phyloP scores from a whole-genome alignment of 129 eudicot species.

The Flaveria bidentis region DNA sequence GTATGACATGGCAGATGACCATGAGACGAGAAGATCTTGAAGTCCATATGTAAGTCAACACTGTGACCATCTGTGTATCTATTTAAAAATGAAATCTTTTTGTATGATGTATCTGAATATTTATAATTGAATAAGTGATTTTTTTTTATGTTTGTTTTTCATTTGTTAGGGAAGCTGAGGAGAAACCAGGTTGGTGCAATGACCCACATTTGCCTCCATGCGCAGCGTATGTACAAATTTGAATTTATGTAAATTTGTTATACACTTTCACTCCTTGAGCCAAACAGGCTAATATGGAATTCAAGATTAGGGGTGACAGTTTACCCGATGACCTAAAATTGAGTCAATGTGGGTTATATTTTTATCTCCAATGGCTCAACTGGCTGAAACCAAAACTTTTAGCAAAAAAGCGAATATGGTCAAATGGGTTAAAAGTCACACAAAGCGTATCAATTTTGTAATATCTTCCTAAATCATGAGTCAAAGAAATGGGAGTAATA shows the following conservation, averaged over 20 bases:
- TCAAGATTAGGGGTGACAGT: background rate
- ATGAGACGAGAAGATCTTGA: conserved; percentile 57
- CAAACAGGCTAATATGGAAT: background rate
- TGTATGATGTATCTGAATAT: background rate
- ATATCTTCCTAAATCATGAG: background rate
- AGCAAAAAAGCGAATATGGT: background rate
- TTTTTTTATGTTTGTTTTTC: background rate
- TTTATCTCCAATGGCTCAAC: background rate
- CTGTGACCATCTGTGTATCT: conserved; percentile 9
- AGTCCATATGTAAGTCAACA: conserved; percentile 77
- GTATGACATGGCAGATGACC: conserved; percentile 86
- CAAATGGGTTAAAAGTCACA: background rate
- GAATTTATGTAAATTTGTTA: background rate
- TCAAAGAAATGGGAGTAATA: background rate
- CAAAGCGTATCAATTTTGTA: background rate
- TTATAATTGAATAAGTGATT: conserved; percentile 20
- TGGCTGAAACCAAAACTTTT: background rate
- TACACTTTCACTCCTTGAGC: conserved; percentile 11
- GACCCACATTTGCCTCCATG: conserved; percentile 92
- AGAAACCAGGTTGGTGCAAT: conserved; percentile 82
- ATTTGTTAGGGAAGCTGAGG: conserved; percentile 59
- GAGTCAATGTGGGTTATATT: background rate
- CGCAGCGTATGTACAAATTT: conserved; percentile 61
- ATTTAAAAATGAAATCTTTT: conserved; percentile 12
- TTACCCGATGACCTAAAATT: background rate